Conservation (phyloP, 306 rosid species). For the Cicer arietinum region DNA sequence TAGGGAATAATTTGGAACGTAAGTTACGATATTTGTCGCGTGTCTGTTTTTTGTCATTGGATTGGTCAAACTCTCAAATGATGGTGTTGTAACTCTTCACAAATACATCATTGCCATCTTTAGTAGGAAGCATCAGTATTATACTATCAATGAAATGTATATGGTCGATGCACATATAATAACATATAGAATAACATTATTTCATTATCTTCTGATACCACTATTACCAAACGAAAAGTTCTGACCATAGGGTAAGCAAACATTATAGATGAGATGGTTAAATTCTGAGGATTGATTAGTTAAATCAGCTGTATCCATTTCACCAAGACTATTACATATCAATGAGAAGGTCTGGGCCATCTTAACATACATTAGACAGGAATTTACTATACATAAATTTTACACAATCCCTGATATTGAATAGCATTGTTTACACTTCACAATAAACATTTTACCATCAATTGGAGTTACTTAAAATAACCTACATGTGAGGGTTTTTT, state of each 20-base stretch:
- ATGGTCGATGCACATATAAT: too few species aligned
- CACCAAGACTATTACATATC: constrained; percentile 15
- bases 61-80: constrained; percentile 21
- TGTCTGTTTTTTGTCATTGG: constrained; percentile 16
- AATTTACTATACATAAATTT: constrained; percentile 39
- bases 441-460: constrained; percentile 17
- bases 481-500: constrained; percentile 34
- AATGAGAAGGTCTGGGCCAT: constrained; percentile 37
- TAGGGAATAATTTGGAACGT: not conserved
- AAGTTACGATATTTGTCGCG: not conserved
- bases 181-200: too few species aligned
- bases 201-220: constrained; percentile 2
- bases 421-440: constrained; percentile 39
- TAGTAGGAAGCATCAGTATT: not conserved
- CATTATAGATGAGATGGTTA: constrained; percentile 13
- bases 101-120: not conserved
- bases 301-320: constrained; percentile 24
- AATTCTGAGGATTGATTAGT: constrained; percentile 18
- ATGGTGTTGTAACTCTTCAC: not conserved
- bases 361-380: constrained; percentile 21
- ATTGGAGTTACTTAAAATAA: constrained; percentile 32
- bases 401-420: constrained; percentile 41
- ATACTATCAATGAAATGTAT: constrained; percentile 16
- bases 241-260: not conserved
- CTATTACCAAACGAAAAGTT: not conserved